Percentiles rank a stretch among this genome's conserved stretches.
Evolutionary conservation across 106 monocot genomes (phyloP).

Genomic region (Chionographis japonica): DNA sequence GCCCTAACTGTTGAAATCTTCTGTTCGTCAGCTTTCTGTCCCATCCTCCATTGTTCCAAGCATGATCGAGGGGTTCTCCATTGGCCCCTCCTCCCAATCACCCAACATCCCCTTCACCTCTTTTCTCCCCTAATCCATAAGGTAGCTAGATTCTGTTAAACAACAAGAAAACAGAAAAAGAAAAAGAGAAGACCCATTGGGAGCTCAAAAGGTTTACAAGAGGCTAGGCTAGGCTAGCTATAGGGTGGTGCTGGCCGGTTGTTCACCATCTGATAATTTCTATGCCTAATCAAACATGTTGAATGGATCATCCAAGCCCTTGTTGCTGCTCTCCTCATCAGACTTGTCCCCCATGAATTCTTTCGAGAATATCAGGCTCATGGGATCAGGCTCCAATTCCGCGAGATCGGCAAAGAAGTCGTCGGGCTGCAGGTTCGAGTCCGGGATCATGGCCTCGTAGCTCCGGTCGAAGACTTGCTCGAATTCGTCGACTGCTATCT

Average conservation of each 20-base stretch:
- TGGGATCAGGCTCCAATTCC: constrained; percentile 37
- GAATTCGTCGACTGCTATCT: neutral
- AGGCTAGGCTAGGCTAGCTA: no score
- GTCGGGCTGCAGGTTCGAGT: constrained; percentile 12
- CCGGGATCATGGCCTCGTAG: constrained; percentile 24
- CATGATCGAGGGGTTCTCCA: constrained; percentile 7
- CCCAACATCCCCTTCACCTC: neutral
- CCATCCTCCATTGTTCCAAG: constrained; percentile 30
- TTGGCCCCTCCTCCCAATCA: neutral
- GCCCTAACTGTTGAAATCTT: constrained; percentile 16
- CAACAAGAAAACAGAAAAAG: neutral
- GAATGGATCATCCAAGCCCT: constrained; percentile 49
- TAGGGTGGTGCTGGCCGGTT: no score
- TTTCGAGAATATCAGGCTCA: constrained; percentile 33
- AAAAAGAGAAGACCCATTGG: neutral
- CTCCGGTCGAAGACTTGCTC: constrained; percentile 10
- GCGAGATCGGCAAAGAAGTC: constrained; percentile 42
- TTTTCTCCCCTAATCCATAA: neutral
- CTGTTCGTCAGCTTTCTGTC: constrained; percentile 47
- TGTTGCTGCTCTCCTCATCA: constrained; percentile 10
- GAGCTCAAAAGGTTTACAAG: neutral
- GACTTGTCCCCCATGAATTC: constrained; percentile 14
- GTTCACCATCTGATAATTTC: neutral
- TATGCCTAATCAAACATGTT: constrained; percentile 52
- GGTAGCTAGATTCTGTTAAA: neutral